Base-by-base conservation (phyloP, 2,329 filamentous ascomycete genomes). In the Diaporthe citriasiana region DNA sequence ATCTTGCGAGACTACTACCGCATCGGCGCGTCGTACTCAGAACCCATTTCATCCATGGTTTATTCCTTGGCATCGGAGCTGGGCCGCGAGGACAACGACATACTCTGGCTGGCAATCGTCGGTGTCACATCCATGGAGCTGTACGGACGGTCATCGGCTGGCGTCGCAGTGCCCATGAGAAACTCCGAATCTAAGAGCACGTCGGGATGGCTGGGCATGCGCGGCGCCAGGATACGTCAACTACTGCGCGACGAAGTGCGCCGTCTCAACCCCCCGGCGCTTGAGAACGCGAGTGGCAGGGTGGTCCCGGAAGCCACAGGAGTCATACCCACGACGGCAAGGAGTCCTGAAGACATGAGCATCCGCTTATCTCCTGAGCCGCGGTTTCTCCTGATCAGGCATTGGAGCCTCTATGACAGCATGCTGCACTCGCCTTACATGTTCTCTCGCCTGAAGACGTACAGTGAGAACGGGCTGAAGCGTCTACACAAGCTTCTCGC, bases 371-470 rank as follows among this genome's bases (percentile, higher is more conserved):
- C 95, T 0, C 97, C 97, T 0, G 97, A 99, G 80, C 97, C 97
- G 13, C 93, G 94, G 53, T 98, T 99, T 78, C 89, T 98, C 35
- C 89, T 99, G 0, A 94, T 98, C 70, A 89, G 97, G 45, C 97
- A 99, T 82, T 99, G 97, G 97, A 98, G 95, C 78, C 87, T 99
- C 19, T 98, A 98, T 82, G 97, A 99, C 80, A 98, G 95, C 82
- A 98, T 99, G 97, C 89, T 98, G 17, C 97, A 99, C 82, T 98
- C 95, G 0, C 95, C 96, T 0, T 98, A 98, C 80, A 90, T 99
- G 6, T 96, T 97, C 74, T 94, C 96, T 4, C 91, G 95, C 42
- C 88, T 99, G 59, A 96, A 97, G 83, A 95, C 98, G 60, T 99
- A 97, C 96, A 97, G 93, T 75, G 97, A 98, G 76, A 90, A 89